Evolutionary conservation across 2,329 filamentous ascomycete genomes (phyloP).

Genomic region (Sporothrix phasma): DNA sequence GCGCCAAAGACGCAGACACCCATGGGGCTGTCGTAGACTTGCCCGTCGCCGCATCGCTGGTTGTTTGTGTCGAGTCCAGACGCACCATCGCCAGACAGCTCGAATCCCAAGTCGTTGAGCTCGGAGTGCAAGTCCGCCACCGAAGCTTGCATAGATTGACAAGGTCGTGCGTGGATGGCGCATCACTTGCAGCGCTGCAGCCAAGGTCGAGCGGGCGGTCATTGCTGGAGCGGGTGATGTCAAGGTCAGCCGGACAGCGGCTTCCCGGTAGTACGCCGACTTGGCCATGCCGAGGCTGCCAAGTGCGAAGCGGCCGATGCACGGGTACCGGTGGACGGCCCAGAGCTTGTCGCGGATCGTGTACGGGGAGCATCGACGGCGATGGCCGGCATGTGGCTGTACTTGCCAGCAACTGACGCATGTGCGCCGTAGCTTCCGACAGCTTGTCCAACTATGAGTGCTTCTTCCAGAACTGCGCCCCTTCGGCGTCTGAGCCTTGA

Average conservation of each 20-base stretch:
- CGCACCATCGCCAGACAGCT: constrained; percentile 25
- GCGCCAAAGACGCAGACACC: constrained; percentile 19
- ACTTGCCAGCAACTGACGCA: constrained; percentile 18
- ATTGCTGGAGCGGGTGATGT: neutral
- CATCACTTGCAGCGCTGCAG: constrained; percentile 37
- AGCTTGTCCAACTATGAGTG: constrained; percentile 2
- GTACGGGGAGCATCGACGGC: constrained; percentile 18
- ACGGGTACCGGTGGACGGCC: constrained; percentile 29
- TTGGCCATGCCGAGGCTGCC: constrained; percentile 26
- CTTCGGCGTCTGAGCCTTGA: neutral
- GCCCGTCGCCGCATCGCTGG: neutral
- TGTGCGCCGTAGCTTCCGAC: constrained; percentile 4
- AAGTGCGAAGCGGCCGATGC: constrained; percentile 31
- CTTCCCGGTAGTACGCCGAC: constrained; percentile 23
- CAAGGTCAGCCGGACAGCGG: constrained; percentile 22
- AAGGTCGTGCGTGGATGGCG: constrained; percentile 71
- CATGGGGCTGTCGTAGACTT: neutral
- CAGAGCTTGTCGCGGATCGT: constrained; percentile 27
- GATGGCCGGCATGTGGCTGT: constrained; percentile 19
- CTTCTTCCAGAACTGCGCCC: neutral
- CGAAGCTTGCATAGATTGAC: constrained; percentile 60
- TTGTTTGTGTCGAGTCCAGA: neutral
- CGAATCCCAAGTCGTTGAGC: constrained; percentile 27
- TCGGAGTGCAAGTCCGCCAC: constrained; percentile 29
- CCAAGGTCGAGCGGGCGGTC: constrained; percentile 30